Evolutionary conservation across 1,284 basidiomycete species (phyloP), one percentile per base, ranked within the genome.

Genomic region (Mycena sp.): DNA sequence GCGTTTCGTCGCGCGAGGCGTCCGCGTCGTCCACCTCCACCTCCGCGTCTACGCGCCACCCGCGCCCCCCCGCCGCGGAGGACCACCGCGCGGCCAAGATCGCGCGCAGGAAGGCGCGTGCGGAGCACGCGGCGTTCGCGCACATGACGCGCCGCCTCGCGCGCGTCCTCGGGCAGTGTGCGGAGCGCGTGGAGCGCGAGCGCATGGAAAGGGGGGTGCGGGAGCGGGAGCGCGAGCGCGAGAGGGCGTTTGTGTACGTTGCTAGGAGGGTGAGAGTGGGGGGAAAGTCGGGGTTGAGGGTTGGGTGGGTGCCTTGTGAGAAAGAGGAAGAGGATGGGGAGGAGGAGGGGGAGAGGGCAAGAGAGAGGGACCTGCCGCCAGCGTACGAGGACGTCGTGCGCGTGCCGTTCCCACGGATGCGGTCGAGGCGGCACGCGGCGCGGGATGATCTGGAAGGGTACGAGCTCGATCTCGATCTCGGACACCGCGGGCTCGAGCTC

Each of bases 121-220:
- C 62, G 4, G 65, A 67, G 56, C 65, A 67, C 29, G 30, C 19
- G 9, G 65, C 62, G 21, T 67, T 67, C 19, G 59, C 37, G 43
- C 44, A 55, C 23, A 67, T 67, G 65, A 67, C 65, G 16, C 45
- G 51, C 19, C 43, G 65, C 1, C 44, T 67, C 30, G n/a, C 61
- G n/a, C 25, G 32, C 11, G 28, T 67, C 30, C 49, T 67, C 1
- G 26, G 45, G 26, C 65, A 67, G 25, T 41, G 48, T 4, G 40
- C 48, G 38, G 44, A 28, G 21, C 50, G 38, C 44, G 65, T 10
- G 14, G 44, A n/a, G 43, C 26, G 58, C 23, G 44, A 21, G 26
- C 4, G 26, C 30, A 38, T 43, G 32, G 61, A 67, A 59, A 44
- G 54, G 16, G 50, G 49, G 25, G 65, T 64, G 35, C 37, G 28